Percentiles rank a stretch among this genome's conserved stretches.
Evolutionary conservation across 1,284 basidiomycete species (phyloP).

Genomic region (Porogramme epimiltina): DNA sequence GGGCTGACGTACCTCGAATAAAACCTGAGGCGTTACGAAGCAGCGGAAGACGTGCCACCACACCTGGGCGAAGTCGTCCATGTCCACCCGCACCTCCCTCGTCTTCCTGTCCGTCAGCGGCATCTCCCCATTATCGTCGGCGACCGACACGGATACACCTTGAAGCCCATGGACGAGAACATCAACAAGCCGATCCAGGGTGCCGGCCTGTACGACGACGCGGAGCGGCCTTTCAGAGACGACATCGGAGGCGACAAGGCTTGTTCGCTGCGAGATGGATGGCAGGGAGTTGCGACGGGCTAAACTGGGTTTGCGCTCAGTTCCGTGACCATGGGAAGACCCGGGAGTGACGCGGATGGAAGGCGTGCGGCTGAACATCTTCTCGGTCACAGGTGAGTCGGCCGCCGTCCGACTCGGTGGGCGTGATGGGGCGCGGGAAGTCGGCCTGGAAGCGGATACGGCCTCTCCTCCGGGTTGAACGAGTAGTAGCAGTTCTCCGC

Average conservation of each 20-base stretch:
- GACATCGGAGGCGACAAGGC: constrained; percentile 57
- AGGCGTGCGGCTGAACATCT: constrained; percentile 54
- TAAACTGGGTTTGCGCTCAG: constrained; percentile 75
- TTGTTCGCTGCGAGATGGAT: constrained; percentile 63
- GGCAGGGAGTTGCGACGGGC: constrained; percentile 78
- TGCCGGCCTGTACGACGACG: constrained; percentile 76
- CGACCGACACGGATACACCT: constrained; percentile 73
- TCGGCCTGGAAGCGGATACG: constrained; percentile 50
- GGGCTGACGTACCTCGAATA: constrained; percentile 69
- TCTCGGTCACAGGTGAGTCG: constrained; percentile 41
- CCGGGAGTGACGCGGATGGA: constrained; percentile 77
- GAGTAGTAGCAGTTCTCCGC: constrained; percentile 71
- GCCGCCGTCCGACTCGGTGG: constrained; percentile 58
- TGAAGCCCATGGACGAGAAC: constrained; percentile 77
- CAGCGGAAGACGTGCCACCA: constrained; percentile 84
- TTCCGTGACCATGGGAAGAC: constrained; percentile 57
- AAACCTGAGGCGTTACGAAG: constrained; percentile 74
- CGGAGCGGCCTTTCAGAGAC: constrained; percentile 69
- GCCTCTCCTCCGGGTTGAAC: constrained; percentile 52
- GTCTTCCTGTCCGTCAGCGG: constrained; percentile 70
- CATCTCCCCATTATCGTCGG: constrained; percentile 84
- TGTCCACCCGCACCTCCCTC: constrained; percentile 69
- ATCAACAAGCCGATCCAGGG: constrained; percentile 71
- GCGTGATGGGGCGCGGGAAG: constrained; percentile 60
- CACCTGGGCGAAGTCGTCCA: constrained; percentile 65